Conservation (phyloP, 2,329 filamentous ascomycete genomes). For the Periconia macrospinosa region DNA sequence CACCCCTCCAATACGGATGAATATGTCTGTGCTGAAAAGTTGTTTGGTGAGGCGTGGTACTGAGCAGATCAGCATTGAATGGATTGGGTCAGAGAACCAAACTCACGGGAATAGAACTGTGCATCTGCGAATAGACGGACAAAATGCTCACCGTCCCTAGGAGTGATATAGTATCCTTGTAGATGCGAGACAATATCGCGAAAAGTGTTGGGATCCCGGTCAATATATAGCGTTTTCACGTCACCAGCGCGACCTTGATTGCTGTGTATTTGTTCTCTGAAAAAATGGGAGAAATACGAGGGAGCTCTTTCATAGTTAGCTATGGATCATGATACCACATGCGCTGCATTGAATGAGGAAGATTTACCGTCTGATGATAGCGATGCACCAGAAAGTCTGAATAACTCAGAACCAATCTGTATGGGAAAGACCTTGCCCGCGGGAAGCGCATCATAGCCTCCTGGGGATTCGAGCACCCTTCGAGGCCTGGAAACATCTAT, state of each 20-base stretch:
- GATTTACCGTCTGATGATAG: slow-evolving; percentile 71
- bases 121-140: slow-evolving; percentile 92
- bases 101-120: slow-evolving; percentile 84
- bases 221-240: slow-evolving; percentile 87
- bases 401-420: slow-evolving; percentile 70
- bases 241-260: slow-evolving; percentile 61
- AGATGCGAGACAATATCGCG: slow-evolving; percentile 86
- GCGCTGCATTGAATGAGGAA: background rate
- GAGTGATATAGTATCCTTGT: slow-evolving; percentile 84
- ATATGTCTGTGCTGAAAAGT: slow-evolving; percentile 88
- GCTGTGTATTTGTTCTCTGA: slow-evolving; percentile 75
- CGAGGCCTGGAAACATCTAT: slow-evolving; percentile 38
- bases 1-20: slow-evolving; percentile 83
- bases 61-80: slow-evolving; percentile 40
- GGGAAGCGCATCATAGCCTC: slow-evolving; percentile 56
- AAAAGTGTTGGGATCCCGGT: slow-evolving; percentile 88
- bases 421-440: slow-evolving; percentile 73
- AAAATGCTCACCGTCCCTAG: slow-evolving; percentile 81
- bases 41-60: slow-evolving; percentile 88
- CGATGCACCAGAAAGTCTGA: slow-evolving; percentile 69
- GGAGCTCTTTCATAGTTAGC: slow-evolving; percentile 71
- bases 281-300: slow-evolving; percentile 95
- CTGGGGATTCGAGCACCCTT: slow-evolving; percentile 29
- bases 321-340: slow-evolving; percentile 3
- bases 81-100: background rate